These are phyloP conservation scores for Smithsoniella earleae DNA, from an alignment of 163 green algal genomes.

Conservation along the genomic window DNA sequence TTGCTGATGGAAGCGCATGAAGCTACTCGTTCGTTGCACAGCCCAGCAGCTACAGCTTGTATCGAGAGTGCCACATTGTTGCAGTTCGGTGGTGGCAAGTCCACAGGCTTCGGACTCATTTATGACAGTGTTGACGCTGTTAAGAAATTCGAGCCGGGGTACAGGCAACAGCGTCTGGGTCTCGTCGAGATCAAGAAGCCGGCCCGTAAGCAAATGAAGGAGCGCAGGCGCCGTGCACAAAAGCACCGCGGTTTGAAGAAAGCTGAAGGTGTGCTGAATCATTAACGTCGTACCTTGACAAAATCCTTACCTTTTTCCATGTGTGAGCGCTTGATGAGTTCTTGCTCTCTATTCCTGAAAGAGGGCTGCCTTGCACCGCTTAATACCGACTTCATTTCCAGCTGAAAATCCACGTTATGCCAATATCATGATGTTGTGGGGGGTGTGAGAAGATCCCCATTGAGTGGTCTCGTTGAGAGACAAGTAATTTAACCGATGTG, in stretches of 20 bases:
- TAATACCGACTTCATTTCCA: no score
- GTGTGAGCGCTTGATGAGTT: no score
- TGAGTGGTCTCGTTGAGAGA: no score
- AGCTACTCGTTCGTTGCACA: neutral
- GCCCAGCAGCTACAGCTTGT: neutral
- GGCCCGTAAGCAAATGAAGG: conserved; percentile 97
- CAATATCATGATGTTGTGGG: no score
- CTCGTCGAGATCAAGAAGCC: neutral
- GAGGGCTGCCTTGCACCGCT: no score
- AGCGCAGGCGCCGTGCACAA: conserved; percentile 93
- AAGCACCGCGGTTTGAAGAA: conserved; percentile 92
- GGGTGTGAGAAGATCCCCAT: no score
- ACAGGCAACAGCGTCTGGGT: conserved; percentile 48
- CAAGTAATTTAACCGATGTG: no score
- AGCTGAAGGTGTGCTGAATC: conserved; percentile 21
- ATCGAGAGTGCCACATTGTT: neutral
- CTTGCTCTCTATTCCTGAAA: no score
- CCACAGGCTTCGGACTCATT: conserved; percentile 97
- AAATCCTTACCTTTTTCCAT: no score
- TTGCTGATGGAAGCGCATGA: neutral
- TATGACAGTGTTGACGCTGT: conserved; percentile 88
- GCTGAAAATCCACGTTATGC: no score
- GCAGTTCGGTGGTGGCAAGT: conserved; percentile 98
- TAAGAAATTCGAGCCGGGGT: conserved; percentile 99
- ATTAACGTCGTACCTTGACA: neutral